Base-by-base conservation (phyloP, 129 eudicot species). In the Saposhnikovia divaricata region DNA sequence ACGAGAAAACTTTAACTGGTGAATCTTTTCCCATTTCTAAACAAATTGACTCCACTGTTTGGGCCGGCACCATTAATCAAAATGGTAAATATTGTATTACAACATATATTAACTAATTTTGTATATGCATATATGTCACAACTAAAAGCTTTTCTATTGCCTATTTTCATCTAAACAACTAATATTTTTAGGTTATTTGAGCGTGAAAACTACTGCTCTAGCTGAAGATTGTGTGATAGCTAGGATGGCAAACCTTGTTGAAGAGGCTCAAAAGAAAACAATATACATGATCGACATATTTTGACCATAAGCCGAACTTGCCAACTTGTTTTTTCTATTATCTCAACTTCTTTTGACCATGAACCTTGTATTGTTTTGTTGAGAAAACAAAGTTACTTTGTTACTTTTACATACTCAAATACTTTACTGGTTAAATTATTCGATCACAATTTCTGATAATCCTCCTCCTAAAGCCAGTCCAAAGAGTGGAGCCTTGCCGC, bases 1-100 rank as follows among this genome's bases (percentile, higher is more conserved):
- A 94, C 57, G 97, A 91, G 85, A 94, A 90, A 79, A 85, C 95
- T 25, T 55, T 94, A 73, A 94, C 98, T 0, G 98, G 98, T 43
- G 98, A 94, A 84, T 91, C 98, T 14, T 87, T 88, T 78, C 98
- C 98, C 2, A 94, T 89, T 9, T 27, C 89, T 5, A 94, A 94
- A 79, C 88, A 92, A 79, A 82, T 83, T 47, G 96, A 89, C 75
- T 92, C 96, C 51, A 83, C 70, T 43, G 98, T 94, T 71, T 94
- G 91, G 93, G 98, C 98, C 21, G 97, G 98, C 79, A 94, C 98
- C 5, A 92, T 92, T 74, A 94, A 94, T 79, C 78, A 92, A 47
- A 94, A 92, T 78, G 98, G 98, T 94, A 89, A 75, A 2, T 12
- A 38, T 38, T 15, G 10, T 11, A 72, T 10, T 18, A 9, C 8